These are phyloP conservation scores for Trichophyton rubrum DNA, from an alignment of 2,329 filamentous ascomycete genomes.

Conservation along the genomic window DNA sequence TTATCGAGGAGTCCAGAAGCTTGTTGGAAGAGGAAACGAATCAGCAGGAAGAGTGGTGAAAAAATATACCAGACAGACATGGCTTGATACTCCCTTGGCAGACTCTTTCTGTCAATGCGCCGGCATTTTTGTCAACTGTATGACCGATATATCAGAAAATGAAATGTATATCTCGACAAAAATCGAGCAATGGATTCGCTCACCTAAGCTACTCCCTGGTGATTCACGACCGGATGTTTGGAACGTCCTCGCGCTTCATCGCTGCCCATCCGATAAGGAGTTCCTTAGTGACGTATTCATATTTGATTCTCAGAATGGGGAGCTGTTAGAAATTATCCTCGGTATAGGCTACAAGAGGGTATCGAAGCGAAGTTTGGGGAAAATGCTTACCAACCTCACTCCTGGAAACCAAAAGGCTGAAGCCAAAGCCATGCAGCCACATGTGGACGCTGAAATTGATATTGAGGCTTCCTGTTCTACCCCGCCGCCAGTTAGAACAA, in stretches of 20 bases:
- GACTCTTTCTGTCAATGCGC: conserved; percentile 7
- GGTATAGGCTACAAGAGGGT: conserved; percentile 7
- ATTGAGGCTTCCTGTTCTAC: neutral
- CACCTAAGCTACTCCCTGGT: conserved; percentile 1
- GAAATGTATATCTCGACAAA: conserved; percentile 7
- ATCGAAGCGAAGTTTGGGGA: neutral
- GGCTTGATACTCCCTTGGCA: conserved; percentile 5
- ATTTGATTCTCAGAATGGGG: conserved; percentile 3
- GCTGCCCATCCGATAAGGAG: conserved; percentile 2
- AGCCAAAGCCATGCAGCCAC: neutral
- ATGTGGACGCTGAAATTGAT: neutral
- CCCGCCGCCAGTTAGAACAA: neutral
- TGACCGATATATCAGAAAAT: conserved; percentile 7
- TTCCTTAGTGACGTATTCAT: conserved; percentile 6
- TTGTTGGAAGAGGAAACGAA: conserved; percentile 6
- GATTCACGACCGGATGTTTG: conserved; percentile 2
- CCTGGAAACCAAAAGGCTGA: neutral
- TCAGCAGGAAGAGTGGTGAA: conserved; percentile 6
- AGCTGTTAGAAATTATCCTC: conserved; percentile 5
- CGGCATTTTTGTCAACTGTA: conserved; percentile 8
- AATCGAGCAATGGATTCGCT: conserved; percentile 8
- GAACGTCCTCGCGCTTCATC: conserved; percentile 5
- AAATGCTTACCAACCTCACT: conserved; percentile 4
- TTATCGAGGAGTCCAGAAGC: conserved; percentile 19
- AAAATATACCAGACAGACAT: neutral